Evolutionary conservation across 805 yeast genomes (phyloP), one percentile per base, ranked within the genome.

Genomic region (Scheffersomyces lignosus): DNA sequence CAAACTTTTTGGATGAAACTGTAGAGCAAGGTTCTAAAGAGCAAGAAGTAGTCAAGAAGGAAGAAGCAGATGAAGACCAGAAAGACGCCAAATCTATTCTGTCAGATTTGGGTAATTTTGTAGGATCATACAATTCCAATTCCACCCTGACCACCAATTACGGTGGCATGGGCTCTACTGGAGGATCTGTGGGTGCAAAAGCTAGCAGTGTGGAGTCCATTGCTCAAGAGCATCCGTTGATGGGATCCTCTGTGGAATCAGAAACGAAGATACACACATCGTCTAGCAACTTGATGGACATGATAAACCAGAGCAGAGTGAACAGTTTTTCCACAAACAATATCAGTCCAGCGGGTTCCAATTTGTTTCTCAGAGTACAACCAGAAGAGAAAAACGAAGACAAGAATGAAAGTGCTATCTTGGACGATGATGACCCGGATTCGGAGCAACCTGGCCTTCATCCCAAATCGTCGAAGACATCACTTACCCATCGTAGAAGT

Each of bases 71-170:
- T 12, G 23, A 22, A 5, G 55, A 41, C 15, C 34, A 47, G 2
- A 49, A 47, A 5, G 62, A 55, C 12, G 51, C 38, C 15, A 52
- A 54, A 26, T 60, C 66, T 2, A 49, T 62, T 15, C 60, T 58
- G 48, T 62, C 70, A 4, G 71, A 65, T 18, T 43, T 64, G 17
- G 71, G 64, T 16, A 65, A 68, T 30, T 51, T 66, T 29, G 70
- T 62, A 10, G 71, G 72, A 3, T 66, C 72, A 1, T 66, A 52
- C 48, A 65, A 65, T 38, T 66, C 72, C 1, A 65, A 60, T 44
- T 66, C 71, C 2, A 64, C 73, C 3, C 65, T 60, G 62, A 61
- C 64, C 10, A 63, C 70, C 1, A 60, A 64, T 40, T 66, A 62
- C 45, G 70, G 70, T 14, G 40, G 46, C 23, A 22, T 15, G 51